Evolutionary conservation across 2,329 filamentous ascomycete species (phyloP), one percentile per base, ranked within the genome.

Genomic region (Neofusicoccum sp.): DNA sequence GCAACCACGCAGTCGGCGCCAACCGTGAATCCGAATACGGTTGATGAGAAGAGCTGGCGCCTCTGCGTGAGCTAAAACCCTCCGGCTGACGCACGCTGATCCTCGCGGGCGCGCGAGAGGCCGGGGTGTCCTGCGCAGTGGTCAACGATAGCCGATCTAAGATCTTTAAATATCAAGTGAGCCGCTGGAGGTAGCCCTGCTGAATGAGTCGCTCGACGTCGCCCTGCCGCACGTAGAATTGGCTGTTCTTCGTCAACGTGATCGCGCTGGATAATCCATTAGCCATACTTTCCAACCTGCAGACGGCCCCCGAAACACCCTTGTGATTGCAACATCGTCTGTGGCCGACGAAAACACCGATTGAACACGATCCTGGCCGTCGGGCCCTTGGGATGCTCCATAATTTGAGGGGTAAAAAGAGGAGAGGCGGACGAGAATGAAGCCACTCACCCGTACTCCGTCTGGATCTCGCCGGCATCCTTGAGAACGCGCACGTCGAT

Each of bases 381-480:
- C 58, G 16, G 31, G 31, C 14, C 53, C 14, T 54, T 45, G 41
- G 9, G 8, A 14, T 44, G 30, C 33, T 36, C n/a, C 33, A 58
- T 58, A 62, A 57, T 26, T 12, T 24, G 58, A 61, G 44, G 31
- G 44, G 48, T 58, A 66, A 65, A 56, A 4, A 12, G 51, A 20
- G 30, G 41, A 58, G 53, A 58, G 8, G 3, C 11, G 26, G 24
- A 64, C 28, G 24, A 56, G 33, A 41, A n/a, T 8, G 11, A 60
- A 36, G 30, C 44, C 49, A 80, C 88, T 75, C 82, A 96, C 89
- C 95, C 95, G 72, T 99, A 99, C 81, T 99, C 96, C 0, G 95
- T 99, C 78, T 99, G 93, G 65, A 99, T 97, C 80, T 99, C 95
- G 4, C 96, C 95, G 1, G 93, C 95, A 79, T 99, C 95, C 74